phyloP scores from a whole-genome alignment of 805 yeast species.

The Yamadazyma laniorum region DNA sequence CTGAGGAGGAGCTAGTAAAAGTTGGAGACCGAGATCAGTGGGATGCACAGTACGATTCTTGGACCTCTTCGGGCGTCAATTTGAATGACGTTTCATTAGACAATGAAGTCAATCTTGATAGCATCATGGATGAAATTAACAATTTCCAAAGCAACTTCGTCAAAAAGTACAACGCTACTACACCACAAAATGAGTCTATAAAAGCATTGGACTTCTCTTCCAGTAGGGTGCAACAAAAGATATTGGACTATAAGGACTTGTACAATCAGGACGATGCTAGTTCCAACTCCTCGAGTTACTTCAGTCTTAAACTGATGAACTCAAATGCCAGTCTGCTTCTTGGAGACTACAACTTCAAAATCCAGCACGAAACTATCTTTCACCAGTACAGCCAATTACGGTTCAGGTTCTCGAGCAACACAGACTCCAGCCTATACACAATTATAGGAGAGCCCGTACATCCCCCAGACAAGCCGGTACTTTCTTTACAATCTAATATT shows the following conservation, averaged over 20 bases:
- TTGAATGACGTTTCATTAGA: neutral
- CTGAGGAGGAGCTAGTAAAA: conserved; percentile 13
- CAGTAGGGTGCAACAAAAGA: conserved; percentile 34
- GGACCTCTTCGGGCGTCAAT: conserved; percentile 5
- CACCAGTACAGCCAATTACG: conserved; percentile 38
- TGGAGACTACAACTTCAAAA: conserved; percentile 23
- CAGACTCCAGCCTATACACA: conserved; percentile 8
- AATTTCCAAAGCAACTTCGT: conserved; percentile 33
- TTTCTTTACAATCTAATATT: conserved; percentile 15
- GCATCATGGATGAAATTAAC: conserved; percentile 25
- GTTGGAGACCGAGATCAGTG: conserved; percentile 6
- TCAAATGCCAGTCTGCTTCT: neutral
- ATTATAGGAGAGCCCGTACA: conserved; percentile 3
- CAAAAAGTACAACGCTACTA: conserved; percentile 17
- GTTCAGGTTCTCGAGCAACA: conserved; percentile 21
- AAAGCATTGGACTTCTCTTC: neutral
- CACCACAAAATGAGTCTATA: conserved; percentile 4
- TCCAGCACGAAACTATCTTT: conserved; percentile 36
- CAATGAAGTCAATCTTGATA: conserved; percentile 12
- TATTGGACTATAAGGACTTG: conserved; percentile 34
- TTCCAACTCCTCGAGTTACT: conserved; percentile 7
- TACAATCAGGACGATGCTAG: conserved; percentile 11
- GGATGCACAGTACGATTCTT: neutral
- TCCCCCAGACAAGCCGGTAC: neutral
- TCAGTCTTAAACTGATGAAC: conserved; percentile 8